A percentile compares a stretch with the other conserved stretches of the same genome.
phyloP scores from a whole-genome alignment of 345 rosid genomes.

The Toxicodendron radicans region DNA sequence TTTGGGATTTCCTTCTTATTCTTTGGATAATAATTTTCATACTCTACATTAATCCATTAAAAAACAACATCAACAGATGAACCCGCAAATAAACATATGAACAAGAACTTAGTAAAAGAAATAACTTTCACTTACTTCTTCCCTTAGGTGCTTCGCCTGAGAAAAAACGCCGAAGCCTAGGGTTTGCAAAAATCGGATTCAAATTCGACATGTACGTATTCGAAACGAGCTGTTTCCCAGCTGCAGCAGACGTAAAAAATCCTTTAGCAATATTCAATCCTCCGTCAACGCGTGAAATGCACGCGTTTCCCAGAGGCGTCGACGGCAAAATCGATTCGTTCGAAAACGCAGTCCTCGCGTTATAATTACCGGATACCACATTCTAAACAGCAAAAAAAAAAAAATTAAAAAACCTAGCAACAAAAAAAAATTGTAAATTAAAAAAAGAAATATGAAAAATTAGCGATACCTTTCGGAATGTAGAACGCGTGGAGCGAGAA shows the following conservation, averaged over 20 bases:
- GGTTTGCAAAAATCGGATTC: constrained; percentile 34
- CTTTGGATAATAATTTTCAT: constrained; percentile 45
- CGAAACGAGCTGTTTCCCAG: constrained; percentile 33
- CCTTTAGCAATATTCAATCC: constrained; percentile 33
- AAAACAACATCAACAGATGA: neutral
- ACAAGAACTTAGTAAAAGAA: too few species aligned
- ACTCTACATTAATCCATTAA: constrained; percentile 28
- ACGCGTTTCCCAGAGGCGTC: constrained; percentile 6
- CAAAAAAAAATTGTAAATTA: neutral
- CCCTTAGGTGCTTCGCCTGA: constrained; percentile 36
- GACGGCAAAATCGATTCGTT: constrained; percentile 14
- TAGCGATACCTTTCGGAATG: constrained; percentile 24
- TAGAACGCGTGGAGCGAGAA: constrained; percentile 25
- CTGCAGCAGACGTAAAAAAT: constrained; percentile 29
- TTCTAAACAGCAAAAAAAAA: constrained; percentile 22
- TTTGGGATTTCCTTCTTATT: constrained; percentile 41
- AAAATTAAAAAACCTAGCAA: neutral
- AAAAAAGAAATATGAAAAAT: too few species aligned
- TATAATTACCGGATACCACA: constrained; percentile 9
- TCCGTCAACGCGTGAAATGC: constrained; percentile 22
- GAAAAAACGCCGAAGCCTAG: constrained; percentile 34
- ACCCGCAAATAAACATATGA: too few species aligned
- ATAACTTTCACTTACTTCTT: constrained; percentile 31
- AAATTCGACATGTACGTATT: constrained; percentile 23
- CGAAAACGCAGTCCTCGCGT: constrained; percentile 13